Conservation (phyloP, 2,329 filamentous ascomycete genomes). For the Pseudogymnoascus verrucosus region DNA sequence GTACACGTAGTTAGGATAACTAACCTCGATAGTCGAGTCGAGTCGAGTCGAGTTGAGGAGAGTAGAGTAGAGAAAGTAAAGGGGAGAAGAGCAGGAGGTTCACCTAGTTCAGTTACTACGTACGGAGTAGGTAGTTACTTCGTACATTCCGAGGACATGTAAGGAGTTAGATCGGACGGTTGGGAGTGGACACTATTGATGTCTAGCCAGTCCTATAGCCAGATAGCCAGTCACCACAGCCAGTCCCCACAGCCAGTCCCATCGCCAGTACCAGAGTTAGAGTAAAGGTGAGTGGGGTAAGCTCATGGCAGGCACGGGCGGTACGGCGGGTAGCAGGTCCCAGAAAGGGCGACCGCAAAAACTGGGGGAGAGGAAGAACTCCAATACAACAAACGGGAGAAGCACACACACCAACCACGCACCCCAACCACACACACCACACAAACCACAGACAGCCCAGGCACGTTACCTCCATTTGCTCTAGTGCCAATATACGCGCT, state of each 20-base stretch:
- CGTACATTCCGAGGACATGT: too few species aligned
- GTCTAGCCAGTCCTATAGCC: not conserved
- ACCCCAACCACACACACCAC: not conserved
- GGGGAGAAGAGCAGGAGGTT: not conserved
- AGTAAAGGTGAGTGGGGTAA: not conserved
- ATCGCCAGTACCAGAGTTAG: not conserved
- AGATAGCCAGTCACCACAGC: not conserved
- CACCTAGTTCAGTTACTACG: too few species aligned
- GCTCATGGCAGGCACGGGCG: constrained; percentile 4
- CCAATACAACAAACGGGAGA: not conserved
- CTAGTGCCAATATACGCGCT: not conserved
- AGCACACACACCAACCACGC: not conserved
- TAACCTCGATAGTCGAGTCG: not conserved
- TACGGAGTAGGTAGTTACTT: too few species aligned
- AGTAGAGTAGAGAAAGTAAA: not conserved
- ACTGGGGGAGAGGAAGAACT: not conserved
- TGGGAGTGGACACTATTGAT: not conserved
- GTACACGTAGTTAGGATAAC: not conserved
- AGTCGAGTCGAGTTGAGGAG: not conserved
- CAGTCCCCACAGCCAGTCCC: too few species aligned
- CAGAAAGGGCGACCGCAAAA: not conserved
- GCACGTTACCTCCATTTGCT: not conserved
- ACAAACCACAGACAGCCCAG: not conserved
- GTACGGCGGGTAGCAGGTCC: constrained; percentile 4
- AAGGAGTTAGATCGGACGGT: constrained; percentile 1